Base-by-base conservation (phyloP, 257 asterid species). In the Gentiana macrophylla region DNA sequence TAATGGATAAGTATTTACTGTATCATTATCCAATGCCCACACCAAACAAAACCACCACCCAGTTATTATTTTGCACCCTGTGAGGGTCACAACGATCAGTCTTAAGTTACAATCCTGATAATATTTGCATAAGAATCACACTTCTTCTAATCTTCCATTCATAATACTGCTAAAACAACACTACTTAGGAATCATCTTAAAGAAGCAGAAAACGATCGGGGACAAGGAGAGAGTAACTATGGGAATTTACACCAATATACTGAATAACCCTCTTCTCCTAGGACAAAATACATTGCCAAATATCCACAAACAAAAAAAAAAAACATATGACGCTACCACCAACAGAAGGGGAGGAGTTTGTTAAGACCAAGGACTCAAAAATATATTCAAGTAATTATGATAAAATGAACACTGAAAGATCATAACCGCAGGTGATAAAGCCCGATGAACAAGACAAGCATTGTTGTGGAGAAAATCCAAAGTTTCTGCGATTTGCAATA, bases 401-500 rank as follows among this genome's bases (percentile, higher is more conserved):
- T 11, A 37, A 13, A 65, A 37, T 37, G 52, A 62, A n/a, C 33
- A 54, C 59, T 53, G 52, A 54, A 60, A 69, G 55, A 66, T 46
- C 50, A 62, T 32, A 44, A 91, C 98, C 98, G 85, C 97, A 32
- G 98, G 98, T 44, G 96, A 80, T 67, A 92, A 69, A 72, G 89
- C 84, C 62, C 94, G 76, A 74, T 92, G 98, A 67, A 92, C 72
- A 56, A 92, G 93, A 59, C 70, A 88, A 52, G 98, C 98, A 75
- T 92, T 92, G 79, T 79, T 85, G 64, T 92, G 98, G 55, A 92
- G 87, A 74, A 92, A 92, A 76, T 83, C 95, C 84, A 92, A 77
- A 56, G 98, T 88, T 80, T 92, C 98, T 0, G 97, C 93, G 70
- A 88, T 78, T 80, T 92, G 98, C 63, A 92, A 91, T 56, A 92